A percentile compares a stretch with the other conserved stretches of the same genome.
These are phyloP conservation scores for Candida sakaeoensis DNA, from an alignment of 805 yeast species.

Conservation along the genomic window DNA sequence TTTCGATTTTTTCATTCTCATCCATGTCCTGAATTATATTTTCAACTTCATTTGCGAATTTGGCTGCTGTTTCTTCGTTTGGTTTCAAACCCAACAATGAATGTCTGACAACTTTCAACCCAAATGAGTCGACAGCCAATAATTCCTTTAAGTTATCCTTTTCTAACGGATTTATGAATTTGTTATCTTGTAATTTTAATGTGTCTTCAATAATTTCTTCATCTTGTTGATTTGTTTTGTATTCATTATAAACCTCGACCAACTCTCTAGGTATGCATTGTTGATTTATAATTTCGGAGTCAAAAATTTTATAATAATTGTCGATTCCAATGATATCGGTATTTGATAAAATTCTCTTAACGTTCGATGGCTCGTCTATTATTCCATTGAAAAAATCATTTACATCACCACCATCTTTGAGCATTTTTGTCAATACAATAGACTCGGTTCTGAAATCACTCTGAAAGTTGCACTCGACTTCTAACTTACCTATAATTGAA, in stretches of 20 bases:
- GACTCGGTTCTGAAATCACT: constrained; percentile 61
- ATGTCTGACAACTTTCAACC: constrained; percentile 74
- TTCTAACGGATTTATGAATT: constrained; percentile 25
- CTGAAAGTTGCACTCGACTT: constrained; percentile 15
- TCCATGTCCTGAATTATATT: constrained; percentile 22
- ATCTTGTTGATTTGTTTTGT: constrained; percentile 11
- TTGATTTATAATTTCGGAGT: constrained; percentile 18
- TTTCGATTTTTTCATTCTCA: neutral
- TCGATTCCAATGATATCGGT: constrained; percentile 53
- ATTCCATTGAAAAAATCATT: constrained; percentile 13
- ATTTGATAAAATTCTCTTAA: constrained; percentile 36
- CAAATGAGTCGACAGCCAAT: constrained; percentile 68
- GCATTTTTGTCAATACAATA: constrained; percentile 46
- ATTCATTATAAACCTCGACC: constrained; percentile 24
- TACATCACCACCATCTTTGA: constrained; percentile 13
- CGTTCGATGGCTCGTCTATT: neutral
- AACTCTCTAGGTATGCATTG: constrained; percentile 35
- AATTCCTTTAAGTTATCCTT: constrained; percentile 39
- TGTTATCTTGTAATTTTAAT: constrained; percentile 21
- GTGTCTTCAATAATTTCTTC: constrained; percentile 14
- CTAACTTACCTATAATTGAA: constrained; percentile 33
- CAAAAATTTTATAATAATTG: constrained; percentile 36
- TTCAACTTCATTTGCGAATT: constrained; percentile 17
- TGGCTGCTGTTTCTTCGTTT: neutral
- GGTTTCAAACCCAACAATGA: constrained; percentile 49